phyloP scores from a whole-genome alignment of 768 basidiomycete genomes.

The Tricholoma furcatifolium region DNA sequence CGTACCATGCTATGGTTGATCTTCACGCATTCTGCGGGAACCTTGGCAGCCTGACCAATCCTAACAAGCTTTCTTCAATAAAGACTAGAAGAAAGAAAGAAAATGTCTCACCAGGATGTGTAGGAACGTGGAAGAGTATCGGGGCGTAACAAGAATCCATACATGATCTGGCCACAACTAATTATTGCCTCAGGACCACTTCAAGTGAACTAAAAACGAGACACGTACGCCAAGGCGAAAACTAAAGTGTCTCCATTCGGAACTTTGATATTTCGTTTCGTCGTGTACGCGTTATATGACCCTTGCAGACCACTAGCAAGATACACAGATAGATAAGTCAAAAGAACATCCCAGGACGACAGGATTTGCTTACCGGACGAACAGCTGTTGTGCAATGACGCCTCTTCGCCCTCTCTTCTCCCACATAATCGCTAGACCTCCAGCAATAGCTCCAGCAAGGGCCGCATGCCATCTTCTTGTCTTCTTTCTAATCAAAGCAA shows the following conservation, averaged over 20 bases:
- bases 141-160: conserved; percentile 72
- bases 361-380: conserved; percentile 65
- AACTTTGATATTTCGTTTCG: conserved; percentile 61
- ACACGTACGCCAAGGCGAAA: conserved; percentile 68
- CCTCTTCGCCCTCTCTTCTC: conserved; percentile 66
- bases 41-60: conserved; percentile 70
- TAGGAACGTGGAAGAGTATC: conserved; percentile 86
- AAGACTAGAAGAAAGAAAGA: neutral
- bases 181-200: neutral
- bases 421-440: conserved; percentile 71
- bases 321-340: neutral
- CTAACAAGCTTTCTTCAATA: conserved; percentile 32
- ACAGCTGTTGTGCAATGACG: conserved; percentile 82
- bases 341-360: neutral
- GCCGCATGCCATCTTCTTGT: conserved; percentile 79
- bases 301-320: conserved; percentile 79
- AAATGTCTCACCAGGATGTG: conserved; percentile 54
- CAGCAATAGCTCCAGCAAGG: conserved; percentile 74
- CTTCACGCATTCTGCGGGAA: conserved; percentile 53
- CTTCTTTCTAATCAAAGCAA: conserved; percentile 59
- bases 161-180: conserved; percentile 86
- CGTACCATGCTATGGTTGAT: conserved; percentile 65
- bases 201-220: neutral
- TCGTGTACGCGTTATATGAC: conserved; percentile 77
- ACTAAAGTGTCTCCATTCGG: conserved; percentile 84